These are phyloP conservation scores for Rhododendron mucronatum DNA, from an alignment of 148 eudicot genomes.

Conservation along the genomic window DNA sequence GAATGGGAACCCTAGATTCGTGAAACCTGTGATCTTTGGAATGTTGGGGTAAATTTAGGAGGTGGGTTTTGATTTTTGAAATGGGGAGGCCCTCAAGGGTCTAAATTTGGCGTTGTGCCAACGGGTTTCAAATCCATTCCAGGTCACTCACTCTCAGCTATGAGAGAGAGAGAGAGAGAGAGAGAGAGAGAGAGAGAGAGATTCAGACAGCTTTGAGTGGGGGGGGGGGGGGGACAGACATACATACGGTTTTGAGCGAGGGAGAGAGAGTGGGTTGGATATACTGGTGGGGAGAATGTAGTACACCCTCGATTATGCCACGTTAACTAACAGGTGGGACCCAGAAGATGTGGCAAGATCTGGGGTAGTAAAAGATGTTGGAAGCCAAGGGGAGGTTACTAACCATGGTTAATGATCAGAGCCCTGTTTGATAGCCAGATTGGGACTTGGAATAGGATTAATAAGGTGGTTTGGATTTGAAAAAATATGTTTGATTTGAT, in stretches of 20 bases:
- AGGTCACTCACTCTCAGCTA: conserved; percentile 4
- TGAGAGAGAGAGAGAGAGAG: background rate
- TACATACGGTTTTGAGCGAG: background rate
- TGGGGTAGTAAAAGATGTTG: background rate
- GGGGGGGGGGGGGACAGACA: background rate
- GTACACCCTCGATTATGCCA: background rate
- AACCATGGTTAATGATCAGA: too few relatives aligned
- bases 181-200: background rate
- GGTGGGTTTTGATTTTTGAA: conserved; percentile 5
- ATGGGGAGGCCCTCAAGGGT: background rate
- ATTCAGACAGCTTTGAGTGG: background rate
- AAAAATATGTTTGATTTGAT: too few relatives aligned
- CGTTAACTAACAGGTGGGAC: background rate
- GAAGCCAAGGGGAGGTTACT: background rate
- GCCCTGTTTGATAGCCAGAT: too few relatives aligned
- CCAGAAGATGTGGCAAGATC: background rate
- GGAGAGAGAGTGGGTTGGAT: background rate
- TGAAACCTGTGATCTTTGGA: background rate
- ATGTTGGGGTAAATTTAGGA: background rate
- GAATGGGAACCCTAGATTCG: background rate
- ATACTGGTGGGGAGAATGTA: background rate
- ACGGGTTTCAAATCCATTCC: conserved; percentile 20
- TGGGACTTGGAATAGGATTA: too few relatives aligned
- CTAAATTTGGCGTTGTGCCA: background rate
- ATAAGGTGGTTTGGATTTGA: too few relatives aligned